These are phyloP conservation scores for Colletotrichum coccodes DNA, from an alignment of 2,329 filamentous ascomycete genomes.

Conservation along the genomic window DNA sequence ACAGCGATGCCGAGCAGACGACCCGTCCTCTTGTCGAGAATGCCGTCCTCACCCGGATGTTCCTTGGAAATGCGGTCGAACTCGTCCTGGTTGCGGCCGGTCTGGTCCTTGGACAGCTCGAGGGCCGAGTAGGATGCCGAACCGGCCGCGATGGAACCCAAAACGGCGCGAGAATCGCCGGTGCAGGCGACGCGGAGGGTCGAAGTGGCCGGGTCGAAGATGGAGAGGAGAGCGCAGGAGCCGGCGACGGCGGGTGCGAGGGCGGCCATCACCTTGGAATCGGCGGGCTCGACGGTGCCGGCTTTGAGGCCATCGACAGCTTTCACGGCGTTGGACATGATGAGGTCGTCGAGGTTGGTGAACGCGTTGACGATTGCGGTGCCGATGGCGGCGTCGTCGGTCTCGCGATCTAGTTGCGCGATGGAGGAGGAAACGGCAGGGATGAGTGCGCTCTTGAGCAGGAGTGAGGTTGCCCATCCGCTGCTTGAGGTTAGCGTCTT, in stretches of 20 bases:
- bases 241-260: constrained; percentile 56
- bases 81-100: constrained; percentile 70
- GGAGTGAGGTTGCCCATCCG: constrained; percentile 52
- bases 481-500: constrained; percentile 32
- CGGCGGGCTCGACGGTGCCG: constrained; percentile 33
- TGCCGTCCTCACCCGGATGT: constrained; percentile 71
- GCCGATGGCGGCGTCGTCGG: constrained; percentile 59
- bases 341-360: constrained; percentile 64
- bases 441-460: constrained; percentile 53
- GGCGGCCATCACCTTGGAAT: constrained; percentile 19
- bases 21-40: constrained; percentile 59
- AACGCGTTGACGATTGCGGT: constrained; percentile 68
- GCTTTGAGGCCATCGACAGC: constrained; percentile 42
- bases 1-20: constrained; percentile 70
- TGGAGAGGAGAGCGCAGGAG: constrained; percentile 71
- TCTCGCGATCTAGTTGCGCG: constrained; percentile 40
- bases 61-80: constrained; percentile 61
- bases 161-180: constrained; percentile 74
- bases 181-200: constrained; percentile 72
- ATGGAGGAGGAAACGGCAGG: constrained; percentile 52
- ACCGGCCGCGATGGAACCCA: constrained; percentile 58
- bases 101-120: constrained; percentile 72
- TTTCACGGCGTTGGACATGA: constrained; percentile 52
- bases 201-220: constrained; percentile 65
- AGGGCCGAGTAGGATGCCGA: constrained; percentile 57